Evolutionary conservation across 139 green algal genomes (phyloP), one percentile per base, ranked within the genome.

Genomic region (Chlorella sp.): DNA sequence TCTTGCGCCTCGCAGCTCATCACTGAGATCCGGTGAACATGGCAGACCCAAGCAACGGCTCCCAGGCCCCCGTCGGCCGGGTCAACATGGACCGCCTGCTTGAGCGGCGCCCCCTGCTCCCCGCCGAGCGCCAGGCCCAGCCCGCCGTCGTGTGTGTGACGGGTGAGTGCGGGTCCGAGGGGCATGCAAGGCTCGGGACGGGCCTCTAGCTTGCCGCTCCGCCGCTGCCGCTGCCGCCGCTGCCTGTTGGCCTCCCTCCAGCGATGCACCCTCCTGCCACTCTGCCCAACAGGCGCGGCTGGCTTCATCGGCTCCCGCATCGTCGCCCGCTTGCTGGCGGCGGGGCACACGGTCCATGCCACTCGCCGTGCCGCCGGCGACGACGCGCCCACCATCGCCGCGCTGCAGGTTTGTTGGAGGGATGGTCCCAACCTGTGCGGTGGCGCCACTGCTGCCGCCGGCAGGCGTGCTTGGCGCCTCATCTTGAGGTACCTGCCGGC

Each of bases 341-440:
- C 80, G 17, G 91, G 90, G 0, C 91, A 94, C 80, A 91, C 84
- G 1, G 91, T 94, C 65, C 89, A 91, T 30, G 86, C 62, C 74
- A 93, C 89, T 9, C 56, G 55, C 21, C 85, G 92, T 4, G 34
- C 80, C 3, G 80, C 56, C 25, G 64, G 85, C 39, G 87, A 89
- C 1, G 32, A 65, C 32, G 78, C 69, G 7, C 51, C 56, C 1
- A 69, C 34, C 17, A 26, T 62, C 1, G 70, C 83, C 0, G 47
- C 90, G 13, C 80, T 95, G 70, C 32, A 74, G 51, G 51, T 60
- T 2, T 21, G 9, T 60, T 18, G 51, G 51, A 4, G 18, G 51
- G 2, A 23, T 23, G 12, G 13, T 21, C 51, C 12, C 51, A 60
- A 60, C 51, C 51, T 60, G 15, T 15, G 51, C 51, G 44, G 44